Conservation (phyloP, 2,329 filamentous ascomycete species). For the Golovinomyces cichoracearum region DNA sequence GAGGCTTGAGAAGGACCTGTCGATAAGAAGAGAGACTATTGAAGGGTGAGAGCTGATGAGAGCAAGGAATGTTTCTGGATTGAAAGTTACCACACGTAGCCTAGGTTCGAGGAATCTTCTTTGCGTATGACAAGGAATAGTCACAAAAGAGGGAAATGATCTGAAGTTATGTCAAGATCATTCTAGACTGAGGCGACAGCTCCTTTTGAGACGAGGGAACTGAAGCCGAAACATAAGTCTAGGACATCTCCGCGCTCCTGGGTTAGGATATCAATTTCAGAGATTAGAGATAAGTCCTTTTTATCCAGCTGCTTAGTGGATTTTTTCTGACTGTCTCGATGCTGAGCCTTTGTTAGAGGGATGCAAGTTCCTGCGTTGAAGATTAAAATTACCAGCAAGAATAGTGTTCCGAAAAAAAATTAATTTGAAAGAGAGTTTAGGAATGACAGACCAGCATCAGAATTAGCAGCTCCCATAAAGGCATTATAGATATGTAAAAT, state of each 20-base stretch:
- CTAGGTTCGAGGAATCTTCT: too few species aligned
- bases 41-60: neutral
- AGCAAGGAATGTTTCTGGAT: too few species aligned
- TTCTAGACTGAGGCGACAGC: too few species aligned
- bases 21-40: neutral
- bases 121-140: too few species aligned
- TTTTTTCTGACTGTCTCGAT: neutral
- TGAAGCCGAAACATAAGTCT: too few species aligned
- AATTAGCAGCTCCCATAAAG: neutral
- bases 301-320: neutral
- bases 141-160: too few species aligned
- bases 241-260: neutral
- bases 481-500: neutral
- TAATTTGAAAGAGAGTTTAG: neutral
- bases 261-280: neutral
- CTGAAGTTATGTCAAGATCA: too few species aligned
- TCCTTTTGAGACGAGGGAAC: too few species aligned
- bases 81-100: too few species aligned
- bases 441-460: neutral
- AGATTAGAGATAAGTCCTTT: neutral
- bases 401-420: neutral
- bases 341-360: neutral
- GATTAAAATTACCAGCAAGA: neutral
- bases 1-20: neutral
- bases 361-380: neutral